Evolutionary conservation across 2,329 filamentous ascomycete species (phyloP).

Genomic region (Ceratocystis ficicola): DNA sequence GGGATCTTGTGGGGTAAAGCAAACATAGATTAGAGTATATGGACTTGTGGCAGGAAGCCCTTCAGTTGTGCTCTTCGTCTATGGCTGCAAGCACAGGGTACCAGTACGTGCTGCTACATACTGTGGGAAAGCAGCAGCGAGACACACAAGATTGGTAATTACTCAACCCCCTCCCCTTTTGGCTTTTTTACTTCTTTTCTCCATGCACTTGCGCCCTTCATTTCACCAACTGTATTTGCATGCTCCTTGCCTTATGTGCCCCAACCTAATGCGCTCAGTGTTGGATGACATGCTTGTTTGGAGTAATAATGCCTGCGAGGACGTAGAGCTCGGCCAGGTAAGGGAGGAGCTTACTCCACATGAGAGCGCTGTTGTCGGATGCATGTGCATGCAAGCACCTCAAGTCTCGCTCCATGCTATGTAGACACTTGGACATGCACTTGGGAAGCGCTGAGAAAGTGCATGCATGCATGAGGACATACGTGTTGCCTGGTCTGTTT

Average conservation of each 20-base stretch:
- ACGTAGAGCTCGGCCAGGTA: not conserved
- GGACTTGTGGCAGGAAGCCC: not conserved
- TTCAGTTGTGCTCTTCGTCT: not conserved
- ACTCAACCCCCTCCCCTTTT: not conserved
- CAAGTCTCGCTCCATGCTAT: not conserved
- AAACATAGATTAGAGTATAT: not conserved
- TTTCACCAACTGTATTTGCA: not conserved
- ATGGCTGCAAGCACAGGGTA: not conserved
- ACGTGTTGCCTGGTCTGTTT: not conserved
- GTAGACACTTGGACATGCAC: conserved; percentile 5
- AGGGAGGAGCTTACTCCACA: not conserved
- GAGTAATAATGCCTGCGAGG: no score
- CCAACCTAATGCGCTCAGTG: not conserved
- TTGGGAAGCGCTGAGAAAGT: not conserved
- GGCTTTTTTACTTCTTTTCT: not conserved
- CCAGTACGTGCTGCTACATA: not conserved
- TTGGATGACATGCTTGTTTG: no score
- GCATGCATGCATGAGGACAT: not conserved
- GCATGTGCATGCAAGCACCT: not conserved
- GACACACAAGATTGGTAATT: not conserved
- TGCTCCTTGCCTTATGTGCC: not conserved
- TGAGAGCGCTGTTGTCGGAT: not conserved
- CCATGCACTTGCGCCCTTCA: not conserved
- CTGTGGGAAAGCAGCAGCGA: not conserved
- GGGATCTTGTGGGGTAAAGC: not conserved